Conservation (phyloP, 2,329 filamentous ascomycete species). For the Podosphaera fusca region DNA sequence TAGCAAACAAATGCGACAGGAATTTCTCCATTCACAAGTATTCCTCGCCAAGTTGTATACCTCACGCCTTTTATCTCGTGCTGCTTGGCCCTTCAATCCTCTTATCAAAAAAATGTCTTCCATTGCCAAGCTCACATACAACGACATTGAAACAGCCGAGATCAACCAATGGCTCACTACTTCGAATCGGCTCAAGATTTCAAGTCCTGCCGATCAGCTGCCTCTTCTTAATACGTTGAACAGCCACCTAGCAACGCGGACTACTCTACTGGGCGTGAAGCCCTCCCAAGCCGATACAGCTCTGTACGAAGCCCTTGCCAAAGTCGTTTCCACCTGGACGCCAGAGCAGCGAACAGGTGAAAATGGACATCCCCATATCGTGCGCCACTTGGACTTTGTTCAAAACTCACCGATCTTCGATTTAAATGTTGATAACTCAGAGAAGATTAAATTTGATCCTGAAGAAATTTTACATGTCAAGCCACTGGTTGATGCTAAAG, state of each 20-base stretch:
- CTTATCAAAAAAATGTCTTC: constrained; percentile 35
- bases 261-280: constrained; percentile 73
- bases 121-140: constrained; percentile 47
- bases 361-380: constrained; percentile 72
- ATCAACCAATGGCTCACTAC: constrained; percentile 76
- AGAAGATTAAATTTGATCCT: constrained; percentile 59
- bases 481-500: constrained; percentile 73
- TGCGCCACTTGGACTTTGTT: constrained; percentile 81
- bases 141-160: constrained; percentile 59
- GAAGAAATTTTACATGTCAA: constrained; percentile 70
- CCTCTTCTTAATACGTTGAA: constrained; percentile 62
- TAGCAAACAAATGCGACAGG: too few species aligned
- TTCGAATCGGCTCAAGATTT: constrained; percentile 41
- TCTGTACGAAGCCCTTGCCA: constrained; percentile 56
- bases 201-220: constrained; percentile 30
- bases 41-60: constrained; percentile 13
- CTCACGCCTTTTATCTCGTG: constrained; percentile 10
- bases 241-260: constrained; percentile 65
- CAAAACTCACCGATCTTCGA: constrained; percentile 65
- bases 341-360: constrained; percentile 75
- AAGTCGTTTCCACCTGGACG: constrained; percentile 56
- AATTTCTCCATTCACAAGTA: too few species aligned
- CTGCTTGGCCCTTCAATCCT: constrained; percentile 16
- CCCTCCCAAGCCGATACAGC: constrained; percentile 72
- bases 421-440: constrained; percentile 41